A percentile compares a stretch with the other conserved stretches of the same genome.
These are phyloP conservation scores for Fusarium humuli DNA, from an alignment of 2,329 filamentous ascomycete species.

Conservation along the genomic window DNA sequence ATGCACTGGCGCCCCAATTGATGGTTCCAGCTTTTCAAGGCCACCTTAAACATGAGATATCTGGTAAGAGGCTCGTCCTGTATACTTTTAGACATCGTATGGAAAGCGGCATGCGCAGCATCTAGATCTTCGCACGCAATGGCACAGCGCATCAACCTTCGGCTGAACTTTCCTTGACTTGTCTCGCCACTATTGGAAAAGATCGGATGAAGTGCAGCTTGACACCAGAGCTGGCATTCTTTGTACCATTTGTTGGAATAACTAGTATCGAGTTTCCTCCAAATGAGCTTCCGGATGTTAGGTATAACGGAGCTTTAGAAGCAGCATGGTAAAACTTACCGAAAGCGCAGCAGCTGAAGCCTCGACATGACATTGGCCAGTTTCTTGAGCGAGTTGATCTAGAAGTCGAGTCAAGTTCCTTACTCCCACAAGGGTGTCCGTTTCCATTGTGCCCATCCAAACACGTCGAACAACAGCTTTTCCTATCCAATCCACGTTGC, in stretches of 20 bases:
- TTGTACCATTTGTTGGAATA: conserved; percentile 65
- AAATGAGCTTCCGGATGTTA: conserved; percentile 71
- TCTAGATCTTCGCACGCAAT: conserved; percentile 58
- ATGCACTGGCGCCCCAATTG: conserved; percentile 74
- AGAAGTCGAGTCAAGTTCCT: conserved; percentile 46
- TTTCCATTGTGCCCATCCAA: conserved; percentile 69
- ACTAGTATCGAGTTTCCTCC: conserved; percentile 78
- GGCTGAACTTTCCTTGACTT: conserved; percentile 75
- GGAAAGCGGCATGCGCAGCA: conserved; percentile 56
- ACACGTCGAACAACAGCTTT: conserved; percentile 75
- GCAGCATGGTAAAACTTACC: conserved; percentile 56
- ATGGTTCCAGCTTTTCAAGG: conserved; percentile 68
- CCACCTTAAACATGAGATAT: conserved; percentile 81
- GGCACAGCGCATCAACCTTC: conserved; percentile 79
- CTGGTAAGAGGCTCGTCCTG: conserved; percentile 73
- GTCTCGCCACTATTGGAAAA: conserved; percentile 74
- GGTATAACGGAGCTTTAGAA: not conserved
- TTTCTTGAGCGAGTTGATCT: conserved; percentile 54
- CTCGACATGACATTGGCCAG: conserved; percentile 60
- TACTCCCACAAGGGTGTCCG: conserved; percentile 46
- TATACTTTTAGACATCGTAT: conserved; percentile 67
- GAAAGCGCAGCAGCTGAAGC: conserved; percentile 76
- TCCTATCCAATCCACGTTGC: conserved; percentile 72
- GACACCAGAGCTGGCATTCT: conserved; percentile 76
- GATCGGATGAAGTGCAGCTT: conserved; percentile 71